Base-by-base conservation (phyloP, 768 basidiomycete species). In the Multifurca ochricompacta region DNA sequence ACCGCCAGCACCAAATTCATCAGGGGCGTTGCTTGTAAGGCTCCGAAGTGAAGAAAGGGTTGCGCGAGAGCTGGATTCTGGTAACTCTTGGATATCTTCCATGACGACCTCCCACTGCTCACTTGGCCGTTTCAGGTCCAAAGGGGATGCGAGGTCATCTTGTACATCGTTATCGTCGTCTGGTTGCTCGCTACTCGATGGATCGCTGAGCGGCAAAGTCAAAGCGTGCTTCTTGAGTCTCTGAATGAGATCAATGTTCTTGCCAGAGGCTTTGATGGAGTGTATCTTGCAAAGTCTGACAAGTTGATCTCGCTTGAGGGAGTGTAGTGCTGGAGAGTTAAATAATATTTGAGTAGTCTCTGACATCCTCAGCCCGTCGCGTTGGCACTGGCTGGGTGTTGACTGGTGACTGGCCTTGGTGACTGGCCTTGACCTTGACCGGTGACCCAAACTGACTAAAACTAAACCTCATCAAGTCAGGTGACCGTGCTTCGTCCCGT, bases 21-120 rank as follows among this genome's bases (percentile, higher is more conserved):
- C 77, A 31, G 76, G 68, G 35, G 63, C 30, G 65, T 49, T 71
- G 59, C 36, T 64, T 43, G 63, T 52, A 56, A 67, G 39, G 6
- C 74, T 77, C 28, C 71, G 68, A 58, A 75, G 65, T 3, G 79
- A 80, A 4, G 74, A 72, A 9, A 82, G 64, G 0, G 75, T 80
- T 39, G 76, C 75, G 6, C 72, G 74, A 31, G 73, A 76, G 44
- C 63, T 59, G 35, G 64, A 65, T 58, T 87, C 85, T 32, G 85
- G 83, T 16, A 73, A 67, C 54, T 90, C 87, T 47, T 78, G 72
- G 34, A 86, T 90, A 54, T 80, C 79, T 50, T 91, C 88, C 82
- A 91, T 89, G n/a, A 90, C 79, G 55, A 91, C 71, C 64, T 88
- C 86, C 87, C 90, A 91, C 62, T 85, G 83, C 62, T 87, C 85